phyloP scores from a whole-genome alignment of 768 basidiomycete genomes.

The Melanogaster broomeanus region DNA sequence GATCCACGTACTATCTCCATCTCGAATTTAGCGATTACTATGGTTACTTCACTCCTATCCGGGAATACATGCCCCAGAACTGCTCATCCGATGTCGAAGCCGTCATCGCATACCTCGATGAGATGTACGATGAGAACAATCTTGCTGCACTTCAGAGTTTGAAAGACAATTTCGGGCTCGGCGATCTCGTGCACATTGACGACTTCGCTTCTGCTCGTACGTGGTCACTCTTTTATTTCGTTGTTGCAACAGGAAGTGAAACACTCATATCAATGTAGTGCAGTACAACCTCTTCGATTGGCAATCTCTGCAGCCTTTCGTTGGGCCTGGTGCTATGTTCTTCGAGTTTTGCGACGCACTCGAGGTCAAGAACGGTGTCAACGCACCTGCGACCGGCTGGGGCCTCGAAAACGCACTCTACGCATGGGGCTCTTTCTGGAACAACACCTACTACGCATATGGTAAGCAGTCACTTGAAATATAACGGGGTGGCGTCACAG shows the following conservation, averaged over 20 bases:
- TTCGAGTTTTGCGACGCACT: conserved; percentile 43
- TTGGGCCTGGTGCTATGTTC: conserved; percentile 41
- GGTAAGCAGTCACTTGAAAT: conserved; percentile 38
- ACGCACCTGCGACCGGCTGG: conserved; percentile 53
- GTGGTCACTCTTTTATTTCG: conserved; percentile 12
- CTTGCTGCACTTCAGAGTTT: conserved; percentile 49
- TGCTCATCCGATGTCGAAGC: conserved; percentile 73
- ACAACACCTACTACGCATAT: conserved; percentile 43
- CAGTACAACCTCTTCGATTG: conserved; percentile 64
- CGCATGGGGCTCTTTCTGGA: conserved; percentile 65
- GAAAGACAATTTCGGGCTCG: conserved; percentile 62
- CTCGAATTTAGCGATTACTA: conserved; percentile 18
- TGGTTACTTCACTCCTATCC: conserved; percentile 71
- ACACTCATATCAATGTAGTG: conserved; percentile 37
- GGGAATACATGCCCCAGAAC: conserved; percentile 66
- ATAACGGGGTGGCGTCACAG: not conserved
- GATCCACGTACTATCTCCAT: not conserved
- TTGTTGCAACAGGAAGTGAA: conserved; percentile 23
- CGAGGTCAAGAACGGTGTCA: conserved; percentile 40
- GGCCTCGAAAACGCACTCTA: conserved; percentile 60
- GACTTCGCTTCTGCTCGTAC: conserved; percentile 62
- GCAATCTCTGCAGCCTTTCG: conserved; percentile 58
- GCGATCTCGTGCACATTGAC: conserved; percentile 56
- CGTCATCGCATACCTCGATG: conserved; percentile 62
- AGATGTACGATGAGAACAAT: conserved; percentile 50